Percentiles rank a stretch among this genome's conserved stretches.
These are phyloP conservation scores for Leccinum barrowsii DNA, from an alignment of 768 basidiomycete species.

Conservation along the genomic window DNA sequence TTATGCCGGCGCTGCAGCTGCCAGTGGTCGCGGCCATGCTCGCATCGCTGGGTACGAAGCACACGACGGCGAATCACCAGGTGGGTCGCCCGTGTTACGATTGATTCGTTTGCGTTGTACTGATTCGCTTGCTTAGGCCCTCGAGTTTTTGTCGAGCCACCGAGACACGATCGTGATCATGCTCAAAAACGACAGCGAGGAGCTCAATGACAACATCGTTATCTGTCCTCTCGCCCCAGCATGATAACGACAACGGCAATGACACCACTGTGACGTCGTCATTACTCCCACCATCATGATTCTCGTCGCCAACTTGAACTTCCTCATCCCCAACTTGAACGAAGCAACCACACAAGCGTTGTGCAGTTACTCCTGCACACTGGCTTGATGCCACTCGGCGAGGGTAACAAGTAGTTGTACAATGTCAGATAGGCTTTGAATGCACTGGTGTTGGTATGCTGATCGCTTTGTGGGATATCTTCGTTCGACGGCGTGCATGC, in stretches of 20 bases:
- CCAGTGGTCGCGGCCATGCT: constrained; percentile 58
- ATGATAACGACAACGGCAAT: too few relatives aligned
- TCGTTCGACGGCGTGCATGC: constrained; percentile 47
- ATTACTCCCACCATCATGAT: too few relatives aligned
- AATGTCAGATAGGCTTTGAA: constrained; percentile 65
- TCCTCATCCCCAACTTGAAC: too few relatives aligned
- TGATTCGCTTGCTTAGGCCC: constrained; percentile 10
- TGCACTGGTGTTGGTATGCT: constrained; percentile 65
- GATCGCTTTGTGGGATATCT: constrained; percentile 53
- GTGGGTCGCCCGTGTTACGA: constrained; percentile 32
- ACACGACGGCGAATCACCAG: constrained; percentile 66
- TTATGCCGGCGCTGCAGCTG: constrained; percentile 84
- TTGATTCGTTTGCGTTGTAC: background rate
- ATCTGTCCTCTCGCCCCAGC: too few relatives aligned
- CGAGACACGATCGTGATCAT: constrained; percentile 80
- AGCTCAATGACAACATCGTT: constrained; percentile 7
- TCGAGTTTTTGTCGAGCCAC: constrained; percentile 80
- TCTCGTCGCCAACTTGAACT: too few relatives aligned
- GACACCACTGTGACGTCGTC: too few relatives aligned
- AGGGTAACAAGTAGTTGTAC: constrained; percentile 28
- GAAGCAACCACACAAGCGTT: too few relatives aligned
- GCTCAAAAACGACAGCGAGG: constrained; percentile 68
- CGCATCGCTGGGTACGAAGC: constrained; percentile 69
- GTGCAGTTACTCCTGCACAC: too few relatives aligned
- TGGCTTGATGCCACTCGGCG: too few relatives aligned